These are phyloP conservation scores for Proliferodiscus dingleyae DNA, from an alignment of 2,329 filamentous ascomycete species.

Conservation along the genomic window DNA sequence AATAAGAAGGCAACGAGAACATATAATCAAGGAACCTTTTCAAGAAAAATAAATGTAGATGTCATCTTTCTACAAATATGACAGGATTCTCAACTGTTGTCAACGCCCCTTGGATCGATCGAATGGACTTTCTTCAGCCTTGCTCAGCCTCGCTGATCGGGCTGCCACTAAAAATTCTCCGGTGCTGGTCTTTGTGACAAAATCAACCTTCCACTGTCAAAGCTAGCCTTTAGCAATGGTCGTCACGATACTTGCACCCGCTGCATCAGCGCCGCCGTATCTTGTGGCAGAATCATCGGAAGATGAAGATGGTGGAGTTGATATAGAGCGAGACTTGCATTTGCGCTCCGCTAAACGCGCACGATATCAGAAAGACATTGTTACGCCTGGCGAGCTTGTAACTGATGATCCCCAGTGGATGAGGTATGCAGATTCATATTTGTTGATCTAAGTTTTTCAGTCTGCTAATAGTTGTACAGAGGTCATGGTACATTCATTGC, in stretches of 20 bases:
- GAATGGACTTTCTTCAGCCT: background rate
- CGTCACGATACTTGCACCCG: constrained; percentile 32
- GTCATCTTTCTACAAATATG: too few relatives aligned
- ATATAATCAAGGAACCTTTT: too few relatives aligned
- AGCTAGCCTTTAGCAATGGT: constrained; percentile 24
- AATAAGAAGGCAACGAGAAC: too few relatives aligned
- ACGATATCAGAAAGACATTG: constrained; percentile 48
- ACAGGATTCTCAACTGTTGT: too few relatives aligned
- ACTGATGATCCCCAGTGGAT: constrained; percentile 96
- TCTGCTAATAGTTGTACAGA: constrained; percentile 41
- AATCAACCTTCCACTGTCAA: too few relatives aligned
- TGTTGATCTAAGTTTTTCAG: background rate
- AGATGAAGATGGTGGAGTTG: constrained; percentile 30
- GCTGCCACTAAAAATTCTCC: too few relatives aligned
- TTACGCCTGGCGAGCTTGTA: constrained; percentile 85
- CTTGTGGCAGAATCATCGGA: constrained; percentile 11
- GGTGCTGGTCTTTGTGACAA: too few relatives aligned
- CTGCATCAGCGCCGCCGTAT: constrained; percentile 22
- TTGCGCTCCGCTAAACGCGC: constrained; percentile 42
- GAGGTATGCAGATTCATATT: constrained; percentile 47
- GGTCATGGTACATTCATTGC: constrained; percentile 88
- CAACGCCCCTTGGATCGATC: too few relatives aligned
- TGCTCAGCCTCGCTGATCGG: background rate
- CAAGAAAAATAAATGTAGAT: too few relatives aligned
- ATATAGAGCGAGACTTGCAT: constrained; percentile 32